Percentiles rank a stretch among this genome's conserved stretches.
These are phyloP conservation scores for sweet orange (Citrus sinensis) DNA, from an alignment of 345 rosid species.

Conservation along the genomic window DVS_A1.0 CM039163.1:43468001-43468500, in stretches of 20 bases:
- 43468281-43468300: not conserved
- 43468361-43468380: not conserved
- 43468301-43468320: not conserved
- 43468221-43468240: conserved; percentile 84
- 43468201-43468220: conserved; percentile 97
- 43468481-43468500: not conserved
- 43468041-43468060: conserved; percentile 74
- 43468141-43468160: conserved; percentile 98
- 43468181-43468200: conserved; percentile 85
- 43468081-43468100: conserved; percentile 93
- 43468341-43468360: not conserved
- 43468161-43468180: conserved; percentile 95
- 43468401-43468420: not conserved
- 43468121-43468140: conserved; percentile 95
- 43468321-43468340: conserved; percentile 1
- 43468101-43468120: conserved; percentile 94
- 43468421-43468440: not conserved
- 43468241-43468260: conserved; percentile 94
- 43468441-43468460: not conserved
- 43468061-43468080: conserved; percentile 99
- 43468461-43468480: not conserved
- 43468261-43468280: conserved; percentile 63
- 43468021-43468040: conserved; percentile 90
- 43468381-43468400: not conserved
- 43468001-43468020: conserved; percentile 97